Percentiles rank a stretch among this genome's conserved stretches.
Evolutionary conservation across 108 stramenopile species (phyloP).

Genomic region (Fistulifera pelliculosa): DNA sequence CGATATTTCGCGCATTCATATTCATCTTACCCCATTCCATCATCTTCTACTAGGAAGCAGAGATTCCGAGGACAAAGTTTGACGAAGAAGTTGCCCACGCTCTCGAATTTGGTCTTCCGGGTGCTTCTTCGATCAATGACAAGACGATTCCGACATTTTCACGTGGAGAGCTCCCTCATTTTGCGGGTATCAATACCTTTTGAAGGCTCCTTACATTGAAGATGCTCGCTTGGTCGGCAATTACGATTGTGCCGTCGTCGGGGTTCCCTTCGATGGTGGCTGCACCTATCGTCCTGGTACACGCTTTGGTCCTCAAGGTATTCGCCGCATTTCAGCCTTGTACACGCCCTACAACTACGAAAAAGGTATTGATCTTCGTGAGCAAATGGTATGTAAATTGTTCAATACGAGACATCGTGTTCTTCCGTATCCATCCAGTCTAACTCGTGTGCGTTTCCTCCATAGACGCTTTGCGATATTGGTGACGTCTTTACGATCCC

Average conservation of each 20-base stretch:
- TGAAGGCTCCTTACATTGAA: slow-evolving; percentile 78
- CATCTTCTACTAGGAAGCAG: slow-evolving; percentile 36
- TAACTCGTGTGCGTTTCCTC: too few species aligned
- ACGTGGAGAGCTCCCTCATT: slow-evolving; percentile 73
- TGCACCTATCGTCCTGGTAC: slow-evolving; percentile 77
- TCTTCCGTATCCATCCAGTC: too few species aligned
- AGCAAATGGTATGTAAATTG: slow-evolving; percentile 41
- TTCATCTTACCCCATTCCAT: neutral
- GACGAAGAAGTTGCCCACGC: slow-evolving; percentile 39
- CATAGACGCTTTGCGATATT: slow-evolving; percentile 30
- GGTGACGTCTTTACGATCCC: slow-evolving; percentile 78
- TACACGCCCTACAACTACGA: slow-evolving; percentile 84
- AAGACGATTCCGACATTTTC: slow-evolving; percentile 72
- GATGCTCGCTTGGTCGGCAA: slow-evolving; percentile 43
- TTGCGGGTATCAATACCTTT: slow-evolving; percentile 81
- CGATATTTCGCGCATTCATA: neutral
- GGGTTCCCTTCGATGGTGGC: slow-evolving; percentile 81
- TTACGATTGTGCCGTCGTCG: slow-evolving; percentile 67
- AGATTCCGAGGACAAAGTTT: slow-evolving; percentile 42
- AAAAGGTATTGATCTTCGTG: slow-evolving; percentile 72
- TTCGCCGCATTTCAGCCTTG: slow-evolving; percentile 66
- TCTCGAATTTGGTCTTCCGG: slow-evolving; percentile 58
- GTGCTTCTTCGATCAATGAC: slow-evolving; percentile 65
- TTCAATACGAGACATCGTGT: too few species aligned
- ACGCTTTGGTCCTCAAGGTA: slow-evolving; percentile 75